Percentiles rank a stretch among this genome's conserved stretches.
Evolutionary conservation across 1,284 basidiomycete species (phyloP).

Genomic region (Termitomyces sp.): DNA sequence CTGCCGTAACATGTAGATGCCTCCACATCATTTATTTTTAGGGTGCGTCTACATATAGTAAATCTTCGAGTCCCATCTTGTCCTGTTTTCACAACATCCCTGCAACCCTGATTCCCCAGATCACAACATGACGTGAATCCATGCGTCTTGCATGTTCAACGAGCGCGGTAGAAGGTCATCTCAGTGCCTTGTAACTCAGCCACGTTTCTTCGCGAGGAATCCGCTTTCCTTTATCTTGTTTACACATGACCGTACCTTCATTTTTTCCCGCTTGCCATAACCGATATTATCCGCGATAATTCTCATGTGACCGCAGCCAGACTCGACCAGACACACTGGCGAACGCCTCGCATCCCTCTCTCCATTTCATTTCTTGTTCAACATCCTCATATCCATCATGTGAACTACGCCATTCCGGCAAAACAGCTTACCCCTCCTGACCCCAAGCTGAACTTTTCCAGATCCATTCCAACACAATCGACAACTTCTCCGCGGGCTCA

Average conservation of each 20-base stretch:
- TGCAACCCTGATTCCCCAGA: constrained; percentile 6
- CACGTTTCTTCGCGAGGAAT: neutral
- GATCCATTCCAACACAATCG: too few relatives aligned
- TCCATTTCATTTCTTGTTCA: neutral
- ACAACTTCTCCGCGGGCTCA: neutral
- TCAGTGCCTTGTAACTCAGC: neutral
- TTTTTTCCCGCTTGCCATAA: neutral
- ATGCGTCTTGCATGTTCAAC: neutral
- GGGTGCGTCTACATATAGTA: neutral
- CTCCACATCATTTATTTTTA: neutral
- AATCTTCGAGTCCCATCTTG: neutral
- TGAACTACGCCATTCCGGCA: neutral
- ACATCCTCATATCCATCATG: neutral
- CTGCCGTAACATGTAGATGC: neutral
- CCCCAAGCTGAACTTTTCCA: neutral
- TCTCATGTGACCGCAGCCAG: neutral
- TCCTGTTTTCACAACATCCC: neutral
- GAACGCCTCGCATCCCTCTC: neutral
- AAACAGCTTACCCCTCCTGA: neutral
- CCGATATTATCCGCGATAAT: neutral
- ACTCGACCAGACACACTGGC: neutral
- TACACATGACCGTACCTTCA: neutral
- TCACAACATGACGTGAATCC: neutral
- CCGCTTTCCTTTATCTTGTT: neutral
- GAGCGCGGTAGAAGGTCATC: neutral